Base-by-base conservation (phyloP, 2,329 filamentous ascomycete species). In the Ophiocordyceps camponoti-leonardi region DNA sequence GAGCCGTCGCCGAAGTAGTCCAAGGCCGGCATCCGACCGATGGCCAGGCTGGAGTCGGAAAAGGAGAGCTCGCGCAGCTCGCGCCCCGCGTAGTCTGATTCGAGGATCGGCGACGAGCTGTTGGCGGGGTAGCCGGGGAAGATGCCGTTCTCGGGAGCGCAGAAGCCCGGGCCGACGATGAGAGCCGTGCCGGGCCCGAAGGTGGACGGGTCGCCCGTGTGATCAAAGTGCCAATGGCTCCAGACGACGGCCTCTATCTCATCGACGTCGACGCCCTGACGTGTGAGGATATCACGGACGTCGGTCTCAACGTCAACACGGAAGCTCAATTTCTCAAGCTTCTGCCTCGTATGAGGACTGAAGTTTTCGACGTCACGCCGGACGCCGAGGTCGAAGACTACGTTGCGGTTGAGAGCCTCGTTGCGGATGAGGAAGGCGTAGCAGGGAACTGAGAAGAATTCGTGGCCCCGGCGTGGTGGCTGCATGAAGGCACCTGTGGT, bases 1-100 rank as follows among this genome's bases (percentile, higher is more conserved):
- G 56, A 61, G 1, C 63, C 64, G 41, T 67, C 65, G 12, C 55
- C 57, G 37, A 67, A 67, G 47, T 59, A 66, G 45, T 67, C 64
- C n/a, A 60, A 46, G 0, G 66, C 65, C 13, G 52, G 53, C 50
- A 66, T 67, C 10, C 55, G 49, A 4, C 64, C 65, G 35, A 61
- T 51, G 23, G 41, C 47, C 23, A 51, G 30, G 6, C 41, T 33
- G 6, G 31, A 35, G 5, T 46, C 18, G 30, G 51, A 50, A 41
- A 56, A 51, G 20, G 48, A 43, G 8, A 53, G 44, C 26, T 53
- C 52, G 11, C 46, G 42, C 1, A 53, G 43, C 7, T 37, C 23
- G 18, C 52, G 45, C 2, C 50, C 52, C 6, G 45, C 40, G 13
- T 51, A 52, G 23, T 55, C 53, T 1, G 48, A 46, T 14, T 49